phyloP scores from a whole-genome alignment of 139 green algal genomes.

The Zygnema cylindricum region DNA sequence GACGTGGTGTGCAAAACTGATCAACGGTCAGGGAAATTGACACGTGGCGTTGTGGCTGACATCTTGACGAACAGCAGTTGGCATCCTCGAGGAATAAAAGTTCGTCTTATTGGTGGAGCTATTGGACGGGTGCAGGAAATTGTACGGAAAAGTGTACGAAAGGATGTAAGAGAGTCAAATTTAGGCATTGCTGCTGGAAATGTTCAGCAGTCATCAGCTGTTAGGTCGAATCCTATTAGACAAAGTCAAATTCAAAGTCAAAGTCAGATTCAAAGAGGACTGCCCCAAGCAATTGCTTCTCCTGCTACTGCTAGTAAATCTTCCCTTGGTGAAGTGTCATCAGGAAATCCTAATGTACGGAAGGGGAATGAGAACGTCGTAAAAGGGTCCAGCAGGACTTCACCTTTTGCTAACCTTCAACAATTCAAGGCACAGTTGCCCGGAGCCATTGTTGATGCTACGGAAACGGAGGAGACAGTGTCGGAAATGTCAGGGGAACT shows the following conservation, averaged over 20 bases:
- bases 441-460: too few species aligned
- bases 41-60: constrained; percentile 21
- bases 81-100: constrained; percentile 1
- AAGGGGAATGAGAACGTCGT: neutral
- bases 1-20: constrained; percentile 1
- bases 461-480: too few species aligned
- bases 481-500: too few species aligned
- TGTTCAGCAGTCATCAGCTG: too few species aligned
- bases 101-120: constrained; percentile 4
- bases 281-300: too few species aligned
- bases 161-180: too few species aligned
- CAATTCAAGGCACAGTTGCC: neutral
- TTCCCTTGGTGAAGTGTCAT: too few species aligned
- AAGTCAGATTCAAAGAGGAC: too few species aligned
- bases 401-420: neutral
- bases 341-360: neutral
- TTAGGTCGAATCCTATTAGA: too few species aligned
- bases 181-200: too few species aligned
- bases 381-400: neutral
- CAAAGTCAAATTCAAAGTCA: too few species aligned
- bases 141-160: neutral
- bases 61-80: neutral
- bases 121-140: neutral
- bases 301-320: too few species aligned
- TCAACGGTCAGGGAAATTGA: constrained; percentile 7